Conservation (phyloP, 805 yeast species). For the Allodekkera sacchari region DNA sequence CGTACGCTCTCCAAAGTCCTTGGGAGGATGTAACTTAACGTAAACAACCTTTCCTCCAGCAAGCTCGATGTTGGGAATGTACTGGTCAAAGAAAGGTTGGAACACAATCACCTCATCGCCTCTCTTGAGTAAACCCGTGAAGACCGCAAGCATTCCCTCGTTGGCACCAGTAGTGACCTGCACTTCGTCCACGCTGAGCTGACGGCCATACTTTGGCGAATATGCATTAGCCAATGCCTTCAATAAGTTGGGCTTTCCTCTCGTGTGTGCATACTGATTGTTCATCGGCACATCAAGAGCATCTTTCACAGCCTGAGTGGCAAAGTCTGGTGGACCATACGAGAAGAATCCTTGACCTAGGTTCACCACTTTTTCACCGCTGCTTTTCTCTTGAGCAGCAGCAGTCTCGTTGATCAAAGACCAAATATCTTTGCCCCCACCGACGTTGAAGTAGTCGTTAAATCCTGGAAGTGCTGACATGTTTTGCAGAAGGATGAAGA, state of each 20-base stretch:
- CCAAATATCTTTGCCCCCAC: conserved; percentile 92
- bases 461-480: conserved; percentile 33
- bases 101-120: conserved; percentile 96
- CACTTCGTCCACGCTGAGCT: conserved; percentile 51
- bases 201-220: conserved; percentile 53
- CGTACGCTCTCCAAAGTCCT: conserved; percentile 49
- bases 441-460: conserved; percentile 62
- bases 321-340: conserved; percentile 93
- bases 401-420: conserved; percentile 92
- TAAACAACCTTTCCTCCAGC: conserved; percentile 89
- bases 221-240: conserved; percentile 65
- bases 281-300: conserved; percentile 66
- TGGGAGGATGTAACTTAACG: conserved; percentile 80
- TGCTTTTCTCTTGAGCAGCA: conserved; percentile 61
- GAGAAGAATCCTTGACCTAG: conserved; percentile 97
- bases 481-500: too few relatives aligned
- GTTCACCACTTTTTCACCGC: conserved; percentile 75
- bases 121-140: conserved; percentile 73
- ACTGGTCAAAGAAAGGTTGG: conserved; percentile 96
- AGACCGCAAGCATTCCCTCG: conserved; percentile 82
- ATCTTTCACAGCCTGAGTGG: conserved; percentile 67
- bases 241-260: conserved; percentile 73
- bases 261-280: conserved; percentile 90
- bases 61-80: conserved; percentile 86
- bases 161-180: conserved; percentile 94